A percentile compares a stretch with the other conserved stretches of the same genome.
phyloP scores from a whole-genome alignment of 2,329 filamentous ascomycete species.

The Coleophoma crateriformis region DNA sequence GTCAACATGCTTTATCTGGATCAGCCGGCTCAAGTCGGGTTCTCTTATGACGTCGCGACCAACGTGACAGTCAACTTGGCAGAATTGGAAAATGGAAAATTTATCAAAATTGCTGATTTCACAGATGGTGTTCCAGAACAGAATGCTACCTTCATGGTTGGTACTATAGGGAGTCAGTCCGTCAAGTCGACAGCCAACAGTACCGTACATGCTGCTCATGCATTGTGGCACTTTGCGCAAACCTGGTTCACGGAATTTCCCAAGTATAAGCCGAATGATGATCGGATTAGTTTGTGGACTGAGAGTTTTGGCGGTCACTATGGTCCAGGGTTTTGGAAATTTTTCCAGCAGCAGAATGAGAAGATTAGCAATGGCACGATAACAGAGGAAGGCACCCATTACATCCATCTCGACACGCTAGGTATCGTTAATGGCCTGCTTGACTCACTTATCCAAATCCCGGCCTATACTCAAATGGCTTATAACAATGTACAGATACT shows the following conservation, averaged over 20 bases:
- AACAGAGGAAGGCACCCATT: slow-evolving; percentile 10
- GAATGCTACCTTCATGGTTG: too few species aligned
- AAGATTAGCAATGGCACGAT: neutral
- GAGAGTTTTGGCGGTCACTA: slow-evolving; percentile 65
- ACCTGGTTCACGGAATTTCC: neutral
- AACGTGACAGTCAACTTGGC: too few species aligned
- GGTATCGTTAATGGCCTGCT: slow-evolving; percentile 66
- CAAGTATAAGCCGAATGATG: slow-evolving; percentile 39
- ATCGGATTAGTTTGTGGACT: slow-evolving; percentile 55
- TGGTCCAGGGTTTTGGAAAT: slow-evolving; percentile 50
- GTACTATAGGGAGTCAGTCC: too few species aligned
- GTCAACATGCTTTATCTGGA: neutral
- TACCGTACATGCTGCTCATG: too few species aligned
- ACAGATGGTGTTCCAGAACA: neutral
- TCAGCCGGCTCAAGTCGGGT: neutral
- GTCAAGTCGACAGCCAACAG: too few species aligned
- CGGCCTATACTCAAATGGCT: slow-evolving; percentile 7
- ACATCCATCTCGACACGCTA: slow-evolving; percentile 53
- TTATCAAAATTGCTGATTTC: too few species aligned
- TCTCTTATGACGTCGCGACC: too few species aligned
- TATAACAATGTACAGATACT: slow-evolving; percentile 5
- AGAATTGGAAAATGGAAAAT: too few species aligned
- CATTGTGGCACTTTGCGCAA: too few species aligned
- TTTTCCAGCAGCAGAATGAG: slow-evolving; percentile 28
- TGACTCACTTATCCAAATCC: slow-evolving; percentile 51